Conservation (phyloP, 139 green algal species). For the Chlorella vulgaris region DNA sequence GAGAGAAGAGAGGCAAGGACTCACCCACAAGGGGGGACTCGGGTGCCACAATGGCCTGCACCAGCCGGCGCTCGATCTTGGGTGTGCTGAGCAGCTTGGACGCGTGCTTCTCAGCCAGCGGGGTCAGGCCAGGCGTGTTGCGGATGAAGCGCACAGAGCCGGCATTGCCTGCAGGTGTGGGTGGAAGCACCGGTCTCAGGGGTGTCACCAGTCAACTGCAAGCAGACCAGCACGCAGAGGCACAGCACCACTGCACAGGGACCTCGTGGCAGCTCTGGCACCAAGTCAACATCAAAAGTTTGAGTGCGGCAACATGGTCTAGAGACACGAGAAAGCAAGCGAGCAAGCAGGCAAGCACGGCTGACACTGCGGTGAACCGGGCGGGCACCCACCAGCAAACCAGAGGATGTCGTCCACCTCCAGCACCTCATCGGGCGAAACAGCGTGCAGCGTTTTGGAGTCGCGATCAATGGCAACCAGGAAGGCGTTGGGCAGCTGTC, state of each 20-base stretch:
- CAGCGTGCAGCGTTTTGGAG: conserved; percentile 42
- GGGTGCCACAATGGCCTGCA: conserved; percentile 68
- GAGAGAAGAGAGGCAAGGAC: not conserved
- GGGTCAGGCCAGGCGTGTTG: conserved; percentile 62
- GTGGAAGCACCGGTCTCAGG: too few relatives aligned
- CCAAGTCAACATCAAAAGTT: too few relatives aligned
- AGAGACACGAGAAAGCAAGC: not conserved
- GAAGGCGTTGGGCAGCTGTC: conserved; percentile 58
- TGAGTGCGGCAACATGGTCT: too few relatives aligned
- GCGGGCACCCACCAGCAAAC: conserved; percentile 67
- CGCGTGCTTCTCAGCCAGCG: conserved; percentile 52
- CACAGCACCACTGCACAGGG: too few relatives aligned
- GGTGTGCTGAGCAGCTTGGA: conserved; percentile 33
- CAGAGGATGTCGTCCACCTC: conserved; percentile 75
- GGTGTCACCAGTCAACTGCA: too few relatives aligned
- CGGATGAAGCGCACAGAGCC: conserved; percentile 56
- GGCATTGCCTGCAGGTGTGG: conserved; percentile 27
- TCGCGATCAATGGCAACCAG: conserved; percentile 65
- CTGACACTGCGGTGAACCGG: conserved; percentile 14
- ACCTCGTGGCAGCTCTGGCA: too few relatives aligned
- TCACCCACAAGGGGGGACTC: conserved; percentile 45
- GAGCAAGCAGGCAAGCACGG: not conserved
- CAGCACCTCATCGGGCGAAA: conserved; percentile 57
- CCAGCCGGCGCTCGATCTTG: conserved; percentile 44
- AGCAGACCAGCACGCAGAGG: too few relatives aligned